phyloP scores from a whole-genome alignment of 805 yeast genomes.

The Saturnispora silvae region DNA sequence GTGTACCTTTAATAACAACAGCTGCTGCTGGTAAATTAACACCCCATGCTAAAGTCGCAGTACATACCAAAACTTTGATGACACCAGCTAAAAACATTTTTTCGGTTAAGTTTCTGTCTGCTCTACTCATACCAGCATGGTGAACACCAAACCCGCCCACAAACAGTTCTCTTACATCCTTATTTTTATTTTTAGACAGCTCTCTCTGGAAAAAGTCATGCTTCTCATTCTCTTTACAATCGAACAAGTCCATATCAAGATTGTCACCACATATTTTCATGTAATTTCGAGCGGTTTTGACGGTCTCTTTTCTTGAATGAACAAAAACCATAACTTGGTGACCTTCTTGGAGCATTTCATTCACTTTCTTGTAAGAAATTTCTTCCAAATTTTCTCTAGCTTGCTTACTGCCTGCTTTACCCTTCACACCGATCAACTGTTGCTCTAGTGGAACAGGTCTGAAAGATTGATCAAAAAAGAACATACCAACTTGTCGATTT shows the following conservation, averaged over 20 bases:
- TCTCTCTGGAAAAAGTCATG: constrained; percentile 48
- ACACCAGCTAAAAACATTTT: constrained; percentile 79
- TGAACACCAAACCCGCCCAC: constrained; percentile 82
- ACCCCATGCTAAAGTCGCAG: constrained; percentile 99
- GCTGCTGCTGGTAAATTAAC: constrained; percentile 97
- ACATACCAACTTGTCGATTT: constrained; percentile 82
- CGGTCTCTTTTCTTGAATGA: constrained; percentile 89
- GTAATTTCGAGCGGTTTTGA: constrained; percentile 66
- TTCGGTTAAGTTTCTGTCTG: constrained; percentile 85
- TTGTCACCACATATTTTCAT: constrained; percentile 56
- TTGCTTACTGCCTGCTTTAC: constrained; percentile 69
- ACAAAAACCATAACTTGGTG: constrained; percentile 95
- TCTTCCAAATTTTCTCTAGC: constrained; percentile 65
- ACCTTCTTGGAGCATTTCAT: constrained; percentile 55
- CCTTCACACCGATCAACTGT: constrained; percentile 75
- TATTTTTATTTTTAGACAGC: constrained; percentile 58
- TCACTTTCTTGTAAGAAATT: constrained; percentile 65
- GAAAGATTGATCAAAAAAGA: constrained; percentile 85
- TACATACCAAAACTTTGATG: constrained; percentile 82
- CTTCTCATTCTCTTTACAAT: constrained; percentile 35
- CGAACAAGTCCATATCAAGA: constrained; percentile 48
- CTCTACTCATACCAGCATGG: constrained; percentile 93
- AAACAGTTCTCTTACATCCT: constrained; percentile 73
- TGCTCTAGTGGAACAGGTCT: constrained; percentile 92
- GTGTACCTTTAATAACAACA: constrained; percentile 93